These are phyloP conservation scores for Russula foetens DNA, from an alignment of 768 basidiomycete genomes.

Conservation along the genomic window DNA sequence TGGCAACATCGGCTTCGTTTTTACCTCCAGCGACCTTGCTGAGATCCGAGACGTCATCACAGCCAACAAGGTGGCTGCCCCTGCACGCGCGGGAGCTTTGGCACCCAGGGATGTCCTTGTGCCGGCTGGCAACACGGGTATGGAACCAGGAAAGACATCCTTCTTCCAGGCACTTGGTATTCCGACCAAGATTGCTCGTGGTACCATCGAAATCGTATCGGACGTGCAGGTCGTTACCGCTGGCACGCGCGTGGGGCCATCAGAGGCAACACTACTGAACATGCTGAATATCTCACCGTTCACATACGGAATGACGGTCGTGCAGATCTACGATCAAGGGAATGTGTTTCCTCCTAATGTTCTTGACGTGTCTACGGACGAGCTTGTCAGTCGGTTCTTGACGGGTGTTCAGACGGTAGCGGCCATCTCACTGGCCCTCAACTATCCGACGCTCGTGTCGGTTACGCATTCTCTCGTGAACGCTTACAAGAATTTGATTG, in stretches of 20 bases:
- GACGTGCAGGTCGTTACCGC: conserved; percentile 93
- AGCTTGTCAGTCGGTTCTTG: conserved; percentile 88
- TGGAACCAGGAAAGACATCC: conserved; percentile 99
- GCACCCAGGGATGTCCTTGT: conserved; percentile 90
- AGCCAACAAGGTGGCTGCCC: conserved; percentile 97
- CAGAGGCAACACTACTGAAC: conserved; percentile 97
- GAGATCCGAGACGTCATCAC: conserved; percentile 89
- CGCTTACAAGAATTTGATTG: conserved; percentile 97
- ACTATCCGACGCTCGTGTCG: conserved; percentile 94
- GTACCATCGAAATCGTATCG: conserved; percentile 98
- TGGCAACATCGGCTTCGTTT: conserved; percentile 99
- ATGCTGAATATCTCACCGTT: conserved; percentile 99
- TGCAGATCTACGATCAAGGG: conserved; percentile 93
- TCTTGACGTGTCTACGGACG: conserved; percentile 87
- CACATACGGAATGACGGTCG: conserved; percentile 98
- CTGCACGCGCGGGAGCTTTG: conserved; percentile 95
- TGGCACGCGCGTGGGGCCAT: conserved; percentile 90
- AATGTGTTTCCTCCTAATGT: conserved; percentile 86
- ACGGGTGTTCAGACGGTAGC: conserved; percentile 93
- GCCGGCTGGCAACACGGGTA: conserved; percentile 96
- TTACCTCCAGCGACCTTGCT: conserved; percentile 87
- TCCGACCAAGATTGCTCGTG: conserved; percentile 99
- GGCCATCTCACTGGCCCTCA: conserved; percentile 88
- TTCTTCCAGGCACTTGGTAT: conserved; percentile 99
- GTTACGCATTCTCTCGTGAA: conserved; percentile 94